Percentiles rank a stretch among this genome's conserved stretches.
phyloP scores from a whole-genome alignment of 2,329 filamentous ascomycete genomes.

The Cryphonectria naterciae region DNA sequence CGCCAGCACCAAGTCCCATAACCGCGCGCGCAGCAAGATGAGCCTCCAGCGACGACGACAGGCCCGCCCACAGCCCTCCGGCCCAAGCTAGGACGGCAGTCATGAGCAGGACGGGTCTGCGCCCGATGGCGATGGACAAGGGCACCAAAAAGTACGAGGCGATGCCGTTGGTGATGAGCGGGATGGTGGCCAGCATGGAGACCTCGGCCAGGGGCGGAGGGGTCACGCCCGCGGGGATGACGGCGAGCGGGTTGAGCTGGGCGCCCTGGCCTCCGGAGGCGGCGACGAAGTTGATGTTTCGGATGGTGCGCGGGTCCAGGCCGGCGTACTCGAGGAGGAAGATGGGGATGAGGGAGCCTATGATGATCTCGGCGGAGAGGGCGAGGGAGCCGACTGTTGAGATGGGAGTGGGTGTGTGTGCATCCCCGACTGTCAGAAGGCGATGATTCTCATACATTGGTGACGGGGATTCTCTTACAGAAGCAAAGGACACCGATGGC shows the following conservation, averaged over 20 bases:
- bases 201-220: conserved; percentile 38
- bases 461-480: conserved; percentile 33
- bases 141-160: conserved; percentile 44
- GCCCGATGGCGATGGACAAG: conserved; percentile 42
- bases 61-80: conserved; percentile 43
- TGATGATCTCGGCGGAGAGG: conserved; percentile 37
- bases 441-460: background rate
- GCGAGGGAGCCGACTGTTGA: conserved; percentile 36
- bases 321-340: conserved; percentile 43
- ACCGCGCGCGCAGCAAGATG: conserved; percentile 41
- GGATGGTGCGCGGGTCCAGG: conserved; percentile 38
- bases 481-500: conserved; percentile 39
- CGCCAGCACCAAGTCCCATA: conserved; percentile 42
- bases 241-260: conserved; percentile 35
- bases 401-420: background rate
- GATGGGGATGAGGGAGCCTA: conserved; percentile 40
- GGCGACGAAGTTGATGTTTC: conserved; percentile 34
- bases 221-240: conserved; percentile 37
- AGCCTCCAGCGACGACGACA: conserved; percentile 36
- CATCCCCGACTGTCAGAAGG: background rate
- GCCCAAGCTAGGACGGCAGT: conserved; percentile 40
- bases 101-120: conserved; percentile 42
- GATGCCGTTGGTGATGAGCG: conserved; percentile 42
- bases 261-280: conserved; percentile 32
- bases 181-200: conserved; percentile 40